A percentile compares a stretch with the other conserved stretches of the same genome.
These are phyloP conservation scores for Podosphaera xanthii DNA, from an alignment of 2,329 filamentous ascomycete genomes.

Conservation along the genomic window DNA sequence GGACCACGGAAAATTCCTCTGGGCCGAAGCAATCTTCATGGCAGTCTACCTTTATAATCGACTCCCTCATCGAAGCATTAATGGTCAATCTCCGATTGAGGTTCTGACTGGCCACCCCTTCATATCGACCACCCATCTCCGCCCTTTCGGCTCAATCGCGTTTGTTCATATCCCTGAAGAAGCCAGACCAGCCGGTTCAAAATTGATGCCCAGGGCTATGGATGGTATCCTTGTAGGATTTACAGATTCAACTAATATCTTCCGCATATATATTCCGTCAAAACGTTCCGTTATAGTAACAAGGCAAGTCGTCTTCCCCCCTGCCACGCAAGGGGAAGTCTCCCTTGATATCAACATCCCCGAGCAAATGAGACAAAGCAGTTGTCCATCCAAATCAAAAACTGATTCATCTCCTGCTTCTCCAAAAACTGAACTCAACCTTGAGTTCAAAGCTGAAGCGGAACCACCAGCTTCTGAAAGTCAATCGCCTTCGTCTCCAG, in stretches of 20 bases:
- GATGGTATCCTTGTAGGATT: background rate
- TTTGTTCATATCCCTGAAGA: background rate
- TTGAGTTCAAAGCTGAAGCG: background rate
- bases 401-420: background rate
- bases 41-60: background rate
- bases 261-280: conserved; percentile 1
- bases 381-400: background rate
- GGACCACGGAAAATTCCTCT: background rate
- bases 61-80: background rate
- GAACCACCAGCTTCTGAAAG: background rate
- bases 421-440: background rate
- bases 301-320: conserved; percentile 1
- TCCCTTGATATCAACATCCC: background rate
- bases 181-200: conserved; percentile 1
- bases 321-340: background rate
- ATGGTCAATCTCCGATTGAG: background rate
- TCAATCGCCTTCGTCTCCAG: background rate
- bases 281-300: background rate
- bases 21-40: background rate
- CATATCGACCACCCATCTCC: background rate
- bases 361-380: background rate
- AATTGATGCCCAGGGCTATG: background rate
- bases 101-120: background rate
- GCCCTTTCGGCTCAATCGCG: background rate
- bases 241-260: background rate